Evolutionary conservation across 768 basidiomycete genomes (phyloP).

Genomic region (Boletus reticulatus): DNA sequence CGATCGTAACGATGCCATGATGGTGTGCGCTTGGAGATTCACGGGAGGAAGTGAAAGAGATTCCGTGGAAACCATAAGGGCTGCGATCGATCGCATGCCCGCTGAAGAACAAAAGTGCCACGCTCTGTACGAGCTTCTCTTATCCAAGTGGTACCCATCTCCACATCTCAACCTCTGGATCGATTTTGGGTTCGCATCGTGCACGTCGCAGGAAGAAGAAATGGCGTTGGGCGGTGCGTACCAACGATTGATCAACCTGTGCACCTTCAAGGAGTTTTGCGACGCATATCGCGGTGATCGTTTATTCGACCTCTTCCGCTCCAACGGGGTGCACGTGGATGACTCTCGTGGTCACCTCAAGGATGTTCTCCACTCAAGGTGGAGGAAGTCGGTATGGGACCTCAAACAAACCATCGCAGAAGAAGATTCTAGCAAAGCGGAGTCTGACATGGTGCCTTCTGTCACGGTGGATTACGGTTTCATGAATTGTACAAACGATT

Average conservation of each 20-base stretch:
- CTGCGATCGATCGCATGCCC: neutral
- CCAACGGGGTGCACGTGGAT: neutral
- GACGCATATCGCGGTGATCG: neutral
- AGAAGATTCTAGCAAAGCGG: neutral
- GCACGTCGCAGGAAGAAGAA: neutral
- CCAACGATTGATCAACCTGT: neutral
- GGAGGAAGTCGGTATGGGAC: neutral
- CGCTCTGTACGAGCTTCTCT: neutral
- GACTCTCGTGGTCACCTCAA: neutral
- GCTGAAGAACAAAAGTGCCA: neutral
- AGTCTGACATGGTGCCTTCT: neutral
- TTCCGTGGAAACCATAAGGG: neutral
- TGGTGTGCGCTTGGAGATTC: neutral
- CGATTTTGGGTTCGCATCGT: slow-evolving; percentile 2
- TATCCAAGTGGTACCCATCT: neutral
- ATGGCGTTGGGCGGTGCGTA: neutral
- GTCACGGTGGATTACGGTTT: slow-evolving; percentile 2
- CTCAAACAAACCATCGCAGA: neutral
- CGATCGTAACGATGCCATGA: neutral
- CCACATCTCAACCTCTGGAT: neutral
- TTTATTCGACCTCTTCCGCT: neutral
- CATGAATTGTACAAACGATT: neutral
- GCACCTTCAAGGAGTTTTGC: slow-evolving; percentile 2
- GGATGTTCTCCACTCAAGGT: neutral
- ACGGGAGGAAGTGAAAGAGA: neutral